These are phyloP conservation scores for Globomyces pollinis-pini DNA, from an alignment of 192 early-diverging fungal genomes.

Conservation along the genomic window DNA sequence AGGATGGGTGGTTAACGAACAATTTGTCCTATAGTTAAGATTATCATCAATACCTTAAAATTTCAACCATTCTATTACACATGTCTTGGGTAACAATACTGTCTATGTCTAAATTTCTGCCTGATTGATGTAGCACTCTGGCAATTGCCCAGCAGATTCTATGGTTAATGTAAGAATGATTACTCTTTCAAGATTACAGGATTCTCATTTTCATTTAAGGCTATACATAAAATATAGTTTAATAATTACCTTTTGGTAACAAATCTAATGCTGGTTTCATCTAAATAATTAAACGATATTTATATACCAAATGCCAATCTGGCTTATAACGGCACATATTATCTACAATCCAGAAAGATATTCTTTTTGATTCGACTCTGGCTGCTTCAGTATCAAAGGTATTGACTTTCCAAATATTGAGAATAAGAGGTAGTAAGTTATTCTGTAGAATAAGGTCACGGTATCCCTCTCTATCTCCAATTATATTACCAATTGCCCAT, in stretches of 20 bases:
- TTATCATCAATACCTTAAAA: not conserved
- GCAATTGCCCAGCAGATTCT: conserved; percentile 13
- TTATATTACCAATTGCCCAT: conserved; percentile 12
- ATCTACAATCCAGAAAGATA: conserved; percentile 10
- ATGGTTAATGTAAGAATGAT: too few species aligned
- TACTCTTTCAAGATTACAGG: conserved; percentile 6
- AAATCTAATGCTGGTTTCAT: conserved; percentile 8
- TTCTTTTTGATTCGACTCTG: not conserved
- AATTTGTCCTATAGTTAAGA: not conserved
- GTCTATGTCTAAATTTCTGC: conserved; percentile 5
- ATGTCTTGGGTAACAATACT: not conserved
- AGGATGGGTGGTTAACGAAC: conserved; percentile 5
- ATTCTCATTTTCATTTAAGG: conserved; percentile 8
- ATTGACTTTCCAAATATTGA: not conserved
- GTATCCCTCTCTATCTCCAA: conserved; percentile 12
- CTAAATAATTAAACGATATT: not conserved
- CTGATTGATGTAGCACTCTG: not conserved
- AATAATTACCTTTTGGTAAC: conserved; percentile 3
- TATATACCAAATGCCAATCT: conserved; percentile 9
- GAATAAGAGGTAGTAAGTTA: not conserved
- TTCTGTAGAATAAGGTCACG: conserved; percentile 1
- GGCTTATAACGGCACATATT: conserved; percentile 15
- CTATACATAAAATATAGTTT: too few species aligned
- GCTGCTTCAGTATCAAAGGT: not conserved
- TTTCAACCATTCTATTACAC: conserved; percentile 12